Evolutionary conservation across 208 protist species (phyloP), one percentile per base, ranked within the genome.

Genomic region (Leishmania tropica): DNA sequence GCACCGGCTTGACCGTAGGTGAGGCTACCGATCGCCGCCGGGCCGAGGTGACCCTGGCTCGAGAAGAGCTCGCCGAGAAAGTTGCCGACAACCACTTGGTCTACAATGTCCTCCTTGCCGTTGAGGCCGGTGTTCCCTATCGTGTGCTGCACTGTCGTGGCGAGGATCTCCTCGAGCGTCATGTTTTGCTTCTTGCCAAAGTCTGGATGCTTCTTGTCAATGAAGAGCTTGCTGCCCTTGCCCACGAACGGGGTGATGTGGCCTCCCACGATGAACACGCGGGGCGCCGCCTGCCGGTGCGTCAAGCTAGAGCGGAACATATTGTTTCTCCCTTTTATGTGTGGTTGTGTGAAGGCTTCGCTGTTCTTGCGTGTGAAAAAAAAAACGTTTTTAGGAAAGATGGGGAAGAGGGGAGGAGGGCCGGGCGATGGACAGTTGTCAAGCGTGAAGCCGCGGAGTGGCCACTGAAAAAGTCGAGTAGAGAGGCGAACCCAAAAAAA

Each of bases 161-260:
- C 77, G 13, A 98, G 80, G 54, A 96, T 80, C 21, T 97, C 86
- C 81, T 95, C 91, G 3, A 98, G 86, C n/a, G 88, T 92, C 67
- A 86, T 88, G 85, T 98, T 98, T 67, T 93, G 70, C 89, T 97
- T 95, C 85, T 97, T 95, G 56, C 93, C 95, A 80, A 96, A 98
- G 85, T 96, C 92, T 28, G 92, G 90, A 81, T 98, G 94, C 76
- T 95, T 95, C 90, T 98, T 98, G 83, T 95, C 91, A 47, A 97
- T 97, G 75, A 98, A 98, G 19, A 95, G 87, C 42, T 90, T 91
- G 85, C 92, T 93, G 80, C 93, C 94, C 88, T 98, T 98, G 64
- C 96, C 96, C 40, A 98, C 85, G 68, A 98, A 98, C 10, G 93
- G 91, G 28, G 94, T 96, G 58, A 97, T 93, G 87, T 91, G 81